A percentile compares a stretch with the other conserved stretches of the same genome.
Conservation (phyloP, 352 stramenopile species). For the Globisporangium iwayamae region DNA sequence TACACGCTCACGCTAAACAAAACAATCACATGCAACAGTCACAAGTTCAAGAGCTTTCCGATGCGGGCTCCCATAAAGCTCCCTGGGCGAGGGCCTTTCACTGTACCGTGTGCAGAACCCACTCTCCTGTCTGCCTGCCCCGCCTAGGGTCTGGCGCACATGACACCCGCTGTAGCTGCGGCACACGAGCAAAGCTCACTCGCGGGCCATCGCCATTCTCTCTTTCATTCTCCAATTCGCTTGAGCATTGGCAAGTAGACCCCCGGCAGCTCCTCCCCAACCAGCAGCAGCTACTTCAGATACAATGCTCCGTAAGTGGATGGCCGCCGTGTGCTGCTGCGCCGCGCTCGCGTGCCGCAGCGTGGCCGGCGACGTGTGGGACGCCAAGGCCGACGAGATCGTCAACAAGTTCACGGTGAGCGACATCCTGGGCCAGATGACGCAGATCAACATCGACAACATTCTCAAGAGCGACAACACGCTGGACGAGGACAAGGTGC, state of each 20-base stretch:
- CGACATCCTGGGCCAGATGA: conserved; percentile 79
- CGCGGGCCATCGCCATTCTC: not conserved
- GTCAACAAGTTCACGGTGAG: conserved; percentile 50
- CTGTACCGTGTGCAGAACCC: too few relatives aligned
- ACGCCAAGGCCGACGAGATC: conserved; percentile 45
- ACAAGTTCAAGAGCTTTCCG: not conserved
- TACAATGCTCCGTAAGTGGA: conserved; percentile 23
- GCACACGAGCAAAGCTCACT: not conserved
- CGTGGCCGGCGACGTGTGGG: conserved; percentile 25
- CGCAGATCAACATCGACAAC: conserved; percentile 73
- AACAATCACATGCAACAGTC: not conserved
- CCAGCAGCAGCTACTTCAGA: not conserved
- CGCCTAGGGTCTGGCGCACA: too few relatives aligned
- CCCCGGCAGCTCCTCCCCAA: not conserved
- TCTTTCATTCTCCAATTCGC: conserved; percentile 14
- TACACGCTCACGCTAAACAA: not conserved
- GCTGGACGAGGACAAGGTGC: conserved; percentile 42
- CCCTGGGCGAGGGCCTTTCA: too few relatives aligned
- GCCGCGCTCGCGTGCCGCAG: conserved; percentile 22
- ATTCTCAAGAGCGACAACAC: conserved; percentile 42
- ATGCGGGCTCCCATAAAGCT: too few relatives aligned
- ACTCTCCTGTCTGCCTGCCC: too few relatives aligned
- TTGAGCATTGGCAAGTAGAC: not conserved
- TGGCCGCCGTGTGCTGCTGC: conserved; percentile 25
- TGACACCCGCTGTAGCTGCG: too few relatives aligned